Base-by-base conservation (phyloP, 1,284 basidiomycete genomes). In the Microbotryum saponariae region DNA sequence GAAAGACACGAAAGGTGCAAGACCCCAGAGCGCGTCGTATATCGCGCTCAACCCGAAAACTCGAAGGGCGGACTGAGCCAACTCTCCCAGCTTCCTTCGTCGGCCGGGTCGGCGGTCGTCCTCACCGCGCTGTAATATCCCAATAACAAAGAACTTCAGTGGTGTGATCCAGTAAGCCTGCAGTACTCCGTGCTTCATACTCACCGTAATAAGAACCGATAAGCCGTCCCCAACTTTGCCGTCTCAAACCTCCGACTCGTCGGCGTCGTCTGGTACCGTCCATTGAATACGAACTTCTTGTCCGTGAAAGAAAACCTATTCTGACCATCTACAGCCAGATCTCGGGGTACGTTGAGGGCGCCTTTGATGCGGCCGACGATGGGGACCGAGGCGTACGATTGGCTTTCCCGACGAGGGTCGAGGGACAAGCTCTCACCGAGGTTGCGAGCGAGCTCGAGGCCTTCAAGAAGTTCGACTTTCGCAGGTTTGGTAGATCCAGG, bases 61-160 rank as follows among this genome's bases (percentile, higher is more conserved):
- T 56, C 46, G 48, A 66, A 61, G 1, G 62, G 44, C 4, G 60
- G 57, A 3, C 54, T 58, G 31, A 69, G 62, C 65, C 65, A 69
- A 20, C 59, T 61, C 27, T 69, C 67, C 56, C 64, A 69, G 5
- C 49, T 44, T 52, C 56, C 27, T 44, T 53, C 33, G 31, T 51
- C 25, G 3, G 18, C 8, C 5, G 62, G 60, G 47, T 69, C 57
- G 21, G 60, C 67, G 9, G 65, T 65, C 46, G 64, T 65, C 47
- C 61, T 66, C 33, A 64, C 62, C 7, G 56, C 63, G 31, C 63
- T 37, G 4, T 12, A 37, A 16, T 6, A 37, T 37, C 12, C 4
- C 9, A 37, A 37, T 12, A 12, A 16, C 37, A 16, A 37, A 27
- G 12, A 9, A 37, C 8, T 37, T 37, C 14, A 37, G 37, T 37